phyloP scores from a whole-genome alignment of 495 filamentous ascomycete genomes.

The Oidiodendron maius region DNA sequence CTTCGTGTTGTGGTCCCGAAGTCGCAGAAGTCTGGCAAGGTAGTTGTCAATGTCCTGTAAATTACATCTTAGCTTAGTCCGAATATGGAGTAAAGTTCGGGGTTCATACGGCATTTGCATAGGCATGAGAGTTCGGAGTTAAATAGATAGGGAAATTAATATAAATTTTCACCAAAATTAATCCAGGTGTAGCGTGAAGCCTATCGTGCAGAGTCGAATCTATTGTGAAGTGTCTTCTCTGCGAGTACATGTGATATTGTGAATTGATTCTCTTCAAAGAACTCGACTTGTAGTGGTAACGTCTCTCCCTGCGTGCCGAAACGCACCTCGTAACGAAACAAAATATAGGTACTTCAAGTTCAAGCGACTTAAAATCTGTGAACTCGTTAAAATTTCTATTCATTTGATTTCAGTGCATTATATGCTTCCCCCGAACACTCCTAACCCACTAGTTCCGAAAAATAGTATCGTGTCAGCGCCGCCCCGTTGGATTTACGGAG shows the following conservation, averaged over 20 bases:
- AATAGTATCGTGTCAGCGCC: not conserved
- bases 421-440: no score
- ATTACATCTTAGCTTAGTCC: not conserved
- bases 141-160: not conserved
- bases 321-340: no score
- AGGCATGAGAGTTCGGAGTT: slow-evolving; percentile 2
- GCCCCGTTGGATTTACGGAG: not conserved
- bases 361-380: no score
- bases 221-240: no score
- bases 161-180: not conserved
- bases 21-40: slow-evolving; percentile 20
- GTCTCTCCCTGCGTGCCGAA: no score
- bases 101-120: not conserved
- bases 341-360: no score
- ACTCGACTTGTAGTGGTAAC: no score
- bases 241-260: no score
- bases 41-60: slow-evolving; percentile 16
- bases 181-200: not conserved
- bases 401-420: no score
- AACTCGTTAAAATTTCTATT: no score
- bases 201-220: slow-evolving; percentile 1
- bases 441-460: no score
- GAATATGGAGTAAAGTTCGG: not conserved
- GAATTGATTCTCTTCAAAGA: no score
- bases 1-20: slow-evolving; percentile 72